These are phyloP conservation scores for Aspergillus cavernicola DNA, from an alignment of 495 filamentous ascomycete species.

Conservation along the genomic window DNA sequence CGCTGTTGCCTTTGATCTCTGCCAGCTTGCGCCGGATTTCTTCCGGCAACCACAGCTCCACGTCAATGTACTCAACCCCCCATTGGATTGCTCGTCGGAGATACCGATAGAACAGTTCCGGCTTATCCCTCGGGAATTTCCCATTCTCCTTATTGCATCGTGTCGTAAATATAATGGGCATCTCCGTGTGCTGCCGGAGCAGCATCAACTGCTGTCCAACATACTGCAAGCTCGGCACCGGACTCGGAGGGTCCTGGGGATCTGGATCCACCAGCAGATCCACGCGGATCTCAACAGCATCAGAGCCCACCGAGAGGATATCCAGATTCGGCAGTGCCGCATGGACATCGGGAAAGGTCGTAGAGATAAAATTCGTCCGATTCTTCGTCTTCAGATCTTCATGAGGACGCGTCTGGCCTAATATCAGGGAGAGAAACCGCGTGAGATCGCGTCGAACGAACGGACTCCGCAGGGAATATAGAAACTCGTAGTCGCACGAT, in stretches of 20 bases:
- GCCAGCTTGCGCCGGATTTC: slow-evolving; percentile 63
- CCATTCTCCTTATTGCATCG: slow-evolving; percentile 77
- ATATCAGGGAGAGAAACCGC: slow-evolving; percentile 70
- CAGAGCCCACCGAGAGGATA: slow-evolving; percentile 77
- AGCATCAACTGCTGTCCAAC: slow-evolving; percentile 83
- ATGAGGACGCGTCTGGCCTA: slow-evolving; percentile 72
- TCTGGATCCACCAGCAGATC: slow-evolving; percentile 75
- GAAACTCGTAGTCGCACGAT: slow-evolving; percentile 74
- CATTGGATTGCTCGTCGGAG: slow-evolving; percentile 75
- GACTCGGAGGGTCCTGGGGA: slow-evolving; percentile 48
- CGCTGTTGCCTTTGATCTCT: slow-evolving; percentile 66
- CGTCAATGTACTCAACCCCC: slow-evolving; percentile 85
- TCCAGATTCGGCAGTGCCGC: slow-evolving; percentile 80
- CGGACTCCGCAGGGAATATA: slow-evolving; percentile 63
- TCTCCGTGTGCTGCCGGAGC: slow-evolving; percentile 72
- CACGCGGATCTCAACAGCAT: slow-evolving; percentile 79
- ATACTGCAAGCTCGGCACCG: slow-evolving; percentile 73
- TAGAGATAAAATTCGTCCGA: slow-evolving; percentile 78
- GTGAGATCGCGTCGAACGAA: slow-evolving; percentile 73
- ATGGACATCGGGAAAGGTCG: slow-evolving; percentile 80
- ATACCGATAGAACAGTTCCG: slow-evolving; percentile 68
- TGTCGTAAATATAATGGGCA: slow-evolving; percentile 84
- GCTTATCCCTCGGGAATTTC: slow-evolving; percentile 77
- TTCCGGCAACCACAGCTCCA: slow-evolving; percentile 81
- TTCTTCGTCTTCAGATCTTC: slow-evolving; percentile 69